Base-by-base conservation (phyloP, 768 basidiomycete genomes). In the Mycena vulgaris region DNA sequence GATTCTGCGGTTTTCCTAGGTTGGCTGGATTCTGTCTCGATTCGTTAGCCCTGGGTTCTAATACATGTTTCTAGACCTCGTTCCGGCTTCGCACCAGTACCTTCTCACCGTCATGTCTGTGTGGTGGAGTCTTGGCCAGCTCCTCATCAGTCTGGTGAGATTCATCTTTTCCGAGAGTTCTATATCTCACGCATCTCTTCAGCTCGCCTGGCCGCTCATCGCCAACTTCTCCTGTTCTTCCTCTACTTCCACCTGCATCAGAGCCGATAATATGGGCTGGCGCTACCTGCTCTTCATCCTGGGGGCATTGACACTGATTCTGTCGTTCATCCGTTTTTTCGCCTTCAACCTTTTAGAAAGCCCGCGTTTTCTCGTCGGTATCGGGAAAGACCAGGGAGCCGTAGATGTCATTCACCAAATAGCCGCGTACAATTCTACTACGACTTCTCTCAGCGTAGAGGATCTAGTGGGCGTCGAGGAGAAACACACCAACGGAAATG, bases 61-160 rank as follows among this genome's bases (percentile, higher is more conserved):
- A 27, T 56, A 52, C 27, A 23, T 51, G 55, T 19, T 16, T n/a
- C n/a, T 74, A 90, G 92, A 94, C 74, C 93, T 92, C 74, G 76
- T 92, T 0, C 93, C 93, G 0, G 87, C 87, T 3, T 88, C 89
- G 1, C 92, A 94, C 69, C 93, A 94, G 74, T 94, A 93, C 74
- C 83, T 95, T 5, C 82, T 94, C 37, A 93, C 93, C 0, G 81
- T 94, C 17, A 84, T 94, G 21, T 93, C 92, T 0, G 87, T 93
- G 40, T 94, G 91, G 90, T 95, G 93, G 93, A 90, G 91, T 7
- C 83, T 94, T 37, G 92, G 92, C 3, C 93, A 93, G 76, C 85
- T 93, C 0, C 75, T 92, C 55, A 90, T 89, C 27, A 83, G 81
- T 70, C 70, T 87, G 56, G 83, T 83, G 63, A 37, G 61, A 42